phyloP scores from a whole-genome alignment of 805 yeast species.

The Debaryomyces tyrocola region DNA sequence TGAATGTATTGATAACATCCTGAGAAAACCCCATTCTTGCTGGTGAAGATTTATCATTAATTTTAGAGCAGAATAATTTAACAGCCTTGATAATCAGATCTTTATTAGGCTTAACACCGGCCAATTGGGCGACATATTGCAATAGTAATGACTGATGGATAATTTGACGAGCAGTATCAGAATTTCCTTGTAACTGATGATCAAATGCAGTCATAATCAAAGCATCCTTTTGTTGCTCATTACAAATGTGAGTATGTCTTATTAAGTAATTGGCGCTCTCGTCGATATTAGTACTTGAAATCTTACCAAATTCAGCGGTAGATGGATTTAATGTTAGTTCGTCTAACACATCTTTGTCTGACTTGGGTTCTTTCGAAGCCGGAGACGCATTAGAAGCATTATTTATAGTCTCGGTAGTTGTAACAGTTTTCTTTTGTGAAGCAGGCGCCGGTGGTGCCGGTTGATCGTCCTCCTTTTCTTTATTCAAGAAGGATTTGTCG shows the following conservation, averaged over 20 bases:
- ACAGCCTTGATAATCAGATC: constrained; percentile 45
- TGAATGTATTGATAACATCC: constrained; percentile 72
- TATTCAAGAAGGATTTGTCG: constrained; percentile 80
- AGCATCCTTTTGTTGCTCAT: constrained; percentile 86
- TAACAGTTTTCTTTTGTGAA: constrained; percentile 19
- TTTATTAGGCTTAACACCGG: constrained; percentile 30
- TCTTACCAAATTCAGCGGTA: constrained; percentile 63
- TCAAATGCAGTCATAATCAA: constrained; percentile 92
- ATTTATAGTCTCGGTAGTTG: constrained; percentile 22
- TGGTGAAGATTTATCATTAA: constrained; percentile 52
- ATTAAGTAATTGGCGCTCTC: constrained; percentile 53
- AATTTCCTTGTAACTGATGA: constrained; percentile 63
- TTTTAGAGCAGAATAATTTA: constrained; percentile 64
- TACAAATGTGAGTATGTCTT: constrained; percentile 66
- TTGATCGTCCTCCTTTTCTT: constrained; percentile 33
- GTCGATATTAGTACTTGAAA: constrained; percentile 49
- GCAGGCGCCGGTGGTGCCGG: constrained; percentile 7
- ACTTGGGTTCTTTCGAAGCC: constrained; percentile 1
- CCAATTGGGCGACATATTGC: constrained; percentile 61
- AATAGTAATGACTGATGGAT: constrained; percentile 78
- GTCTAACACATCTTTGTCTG: constrained; percentile 36
- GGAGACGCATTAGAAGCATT: constrained; percentile 5
- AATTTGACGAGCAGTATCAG: constrained; percentile 55
- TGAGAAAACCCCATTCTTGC: constrained; percentile 69
- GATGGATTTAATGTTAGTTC: constrained; percentile 59